These are phyloP conservation scores for Boletus semigastroideus DNA, from an alignment of 1,284 basidiomycete species.

Conservation along the genomic window DNA sequence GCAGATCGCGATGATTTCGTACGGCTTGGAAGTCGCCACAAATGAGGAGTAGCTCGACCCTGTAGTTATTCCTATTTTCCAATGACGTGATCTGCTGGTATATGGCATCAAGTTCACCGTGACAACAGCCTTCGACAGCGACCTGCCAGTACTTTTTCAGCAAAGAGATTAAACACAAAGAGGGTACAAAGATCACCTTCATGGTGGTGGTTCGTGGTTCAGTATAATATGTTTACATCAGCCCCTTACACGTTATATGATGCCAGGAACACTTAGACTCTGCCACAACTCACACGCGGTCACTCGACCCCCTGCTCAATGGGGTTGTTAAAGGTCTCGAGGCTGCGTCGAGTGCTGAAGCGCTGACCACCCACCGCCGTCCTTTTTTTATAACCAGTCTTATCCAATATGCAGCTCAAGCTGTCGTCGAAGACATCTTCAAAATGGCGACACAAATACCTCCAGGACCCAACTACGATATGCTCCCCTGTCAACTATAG, in stretches of 20 bases:
- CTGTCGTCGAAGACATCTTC: conserved; percentile 20
- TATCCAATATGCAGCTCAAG: conserved; percentile 28
- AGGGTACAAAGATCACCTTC: conserved; percentile 20
- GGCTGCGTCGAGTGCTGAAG: no score
- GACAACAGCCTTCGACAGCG: conserved; percentile 94
- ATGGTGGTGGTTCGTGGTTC: conserved; percentile 2
- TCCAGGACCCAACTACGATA: conserved; percentile 31
- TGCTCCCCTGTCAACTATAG: conserved; percentile 25
- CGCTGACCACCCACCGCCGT: no score
- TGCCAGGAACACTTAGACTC: neutral
- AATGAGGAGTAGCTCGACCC: conserved; percentile 83
- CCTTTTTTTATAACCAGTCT: no score
- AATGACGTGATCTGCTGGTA: conserved; percentile 75
- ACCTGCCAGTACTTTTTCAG: conserved; percentile 47
- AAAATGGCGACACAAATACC: conserved; percentile 28
- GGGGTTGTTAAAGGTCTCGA: no score
- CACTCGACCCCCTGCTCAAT: neutral
- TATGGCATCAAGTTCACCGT: conserved; percentile 86
- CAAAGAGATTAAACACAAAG: neutral
- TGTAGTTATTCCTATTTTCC: conserved; percentile 61
- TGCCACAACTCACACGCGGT: conserved; percentile 17
- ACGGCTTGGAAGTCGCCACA: conserved; percentile 98
- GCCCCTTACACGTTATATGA: neutral
- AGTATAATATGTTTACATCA: conserved; percentile 1
- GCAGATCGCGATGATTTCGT: conserved; percentile 82